Percentiles rank a stretch among this genome's conserved stretches.
These are phyloP conservation scores for Coleophoma eucalyptorum DNA, from an alignment of 2,329 filamentous ascomycete genomes.

Conservation along the genomic window DNA sequence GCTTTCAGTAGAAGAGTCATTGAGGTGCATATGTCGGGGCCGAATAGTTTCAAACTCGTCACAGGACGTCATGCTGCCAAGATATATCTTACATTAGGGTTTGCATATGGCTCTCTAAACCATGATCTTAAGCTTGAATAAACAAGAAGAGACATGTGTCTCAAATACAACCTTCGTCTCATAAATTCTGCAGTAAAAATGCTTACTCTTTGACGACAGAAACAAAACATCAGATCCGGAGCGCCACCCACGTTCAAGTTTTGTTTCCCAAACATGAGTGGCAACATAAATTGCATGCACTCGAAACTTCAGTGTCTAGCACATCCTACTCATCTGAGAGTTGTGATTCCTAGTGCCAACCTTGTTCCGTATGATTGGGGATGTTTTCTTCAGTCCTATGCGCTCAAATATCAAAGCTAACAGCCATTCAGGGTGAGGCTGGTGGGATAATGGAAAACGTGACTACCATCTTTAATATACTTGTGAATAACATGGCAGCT, in stretches of 20 bases:
- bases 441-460: slow-evolving; percentile 79
- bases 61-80: too few species aligned
- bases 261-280: slow-evolving; percentile 76
- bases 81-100: too few species aligned
- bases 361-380: slow-evolving; percentile 87
- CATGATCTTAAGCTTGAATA: too few species aligned
- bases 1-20: too few species aligned
- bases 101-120: too few species aligned
- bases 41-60: too few species aligned
- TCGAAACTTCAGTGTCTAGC: slow-evolving; percentile 93
- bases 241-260: slow-evolving; percentile 57
- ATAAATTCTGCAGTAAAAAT: too few species aligned
- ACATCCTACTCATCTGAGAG: slow-evolving; percentile 65
- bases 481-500: too few species aligned
- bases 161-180: too few species aligned
- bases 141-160: too few species aligned
- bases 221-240: slow-evolving; percentile 44
- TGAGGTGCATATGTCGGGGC: too few species aligned
- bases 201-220: slow-evolving; percentile 30
- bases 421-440: slow-evolving; percentile 38
- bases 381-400: background rate
- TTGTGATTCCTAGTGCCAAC: slow-evolving; percentile 87
- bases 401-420: slow-evolving; percentile 39
- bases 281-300: slow-evolving; percentile 75
- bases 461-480: slow-evolving; percentile 4